These are phyloP conservation scores for Xylogone sp. DNA, from an alignment of 2,329 filamentous ascomycete species.

Conservation along the genomic window DNA sequence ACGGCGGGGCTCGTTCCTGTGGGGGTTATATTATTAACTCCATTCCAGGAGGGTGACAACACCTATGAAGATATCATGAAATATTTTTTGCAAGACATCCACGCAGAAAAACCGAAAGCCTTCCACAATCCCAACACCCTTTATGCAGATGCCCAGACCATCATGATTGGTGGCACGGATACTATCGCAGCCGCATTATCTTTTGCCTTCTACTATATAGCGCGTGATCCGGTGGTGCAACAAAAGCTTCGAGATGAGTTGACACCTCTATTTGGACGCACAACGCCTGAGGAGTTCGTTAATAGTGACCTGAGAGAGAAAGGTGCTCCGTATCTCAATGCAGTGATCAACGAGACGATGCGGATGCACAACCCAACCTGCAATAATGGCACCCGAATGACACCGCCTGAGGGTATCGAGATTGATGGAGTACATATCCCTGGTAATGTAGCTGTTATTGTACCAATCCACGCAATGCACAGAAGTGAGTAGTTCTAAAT, in stretches of 20 bases:
- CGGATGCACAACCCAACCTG: slow-evolving; percentile 12
- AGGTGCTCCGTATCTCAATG: too few species aligned
- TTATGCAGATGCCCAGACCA: too few species aligned
- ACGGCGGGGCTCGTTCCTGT: too few species aligned
- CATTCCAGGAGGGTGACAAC: too few species aligned
- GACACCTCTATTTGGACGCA: not conserved
- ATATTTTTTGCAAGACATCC: too few species aligned
- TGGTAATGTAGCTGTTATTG: not conserved
- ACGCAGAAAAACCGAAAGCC: too few species aligned
- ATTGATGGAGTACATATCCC: slow-evolving; percentile 7
- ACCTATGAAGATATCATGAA: too few species aligned
- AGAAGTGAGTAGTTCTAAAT: not conserved
- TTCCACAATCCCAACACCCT: too few species aligned
- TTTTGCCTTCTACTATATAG: not conserved
- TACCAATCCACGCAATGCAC: not conserved
- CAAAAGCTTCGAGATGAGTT: not conserved
- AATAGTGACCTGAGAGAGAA: not conserved
- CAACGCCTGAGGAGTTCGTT: not conserved
- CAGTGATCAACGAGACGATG: slow-evolving; percentile 29
- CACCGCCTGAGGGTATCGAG: slow-evolving; percentile 1
- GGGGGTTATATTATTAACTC: too few species aligned
- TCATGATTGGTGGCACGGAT: too few species aligned
- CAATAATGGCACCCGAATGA: slow-evolving; percentile 2
- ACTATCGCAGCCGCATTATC: not conserved
- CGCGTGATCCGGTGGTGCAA: not conserved